These are phyloP conservation scores for Bauhinia variegata DNA, from an alignment of 306 rosid species.

Conservation along the genomic window DNA sequence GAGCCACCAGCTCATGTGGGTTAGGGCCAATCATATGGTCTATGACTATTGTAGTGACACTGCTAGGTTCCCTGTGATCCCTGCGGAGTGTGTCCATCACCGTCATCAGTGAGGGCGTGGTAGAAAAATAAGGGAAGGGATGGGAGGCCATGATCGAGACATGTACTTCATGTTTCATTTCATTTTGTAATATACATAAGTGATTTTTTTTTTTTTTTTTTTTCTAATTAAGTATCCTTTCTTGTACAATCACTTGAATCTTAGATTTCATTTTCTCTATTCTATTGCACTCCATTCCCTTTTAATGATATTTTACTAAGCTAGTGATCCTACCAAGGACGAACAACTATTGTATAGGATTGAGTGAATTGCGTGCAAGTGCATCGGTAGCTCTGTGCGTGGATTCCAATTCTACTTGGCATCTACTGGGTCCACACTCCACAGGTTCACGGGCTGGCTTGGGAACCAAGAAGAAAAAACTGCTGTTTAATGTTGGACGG, in stretches of 20 bases:
- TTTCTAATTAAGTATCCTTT: not conserved
- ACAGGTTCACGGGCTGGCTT: slow-evolving; percentile 38
- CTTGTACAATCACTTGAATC: slow-evolving; percentile 3
- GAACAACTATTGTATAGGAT: too few species aligned
- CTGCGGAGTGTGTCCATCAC: slow-evolving; percentile 81
- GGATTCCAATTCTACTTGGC: not conserved
- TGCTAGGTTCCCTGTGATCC: slow-evolving; percentile 67
- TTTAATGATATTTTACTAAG: too few species aligned
- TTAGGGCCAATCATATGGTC: slow-evolving; percentile 81
- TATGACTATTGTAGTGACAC: slow-evolving; percentile 85
- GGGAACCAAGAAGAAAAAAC: slow-evolving; percentile 26
- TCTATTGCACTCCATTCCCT: too few species aligned
- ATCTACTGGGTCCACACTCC: slow-evolving; percentile 8
- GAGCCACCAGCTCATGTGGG: slow-evolving; percentile 93
- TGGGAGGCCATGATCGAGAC: slow-evolving; percentile 6
- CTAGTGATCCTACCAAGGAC: too few species aligned
- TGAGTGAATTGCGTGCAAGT: too few species aligned
- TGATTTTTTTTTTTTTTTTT: slow-evolving; percentile 26
- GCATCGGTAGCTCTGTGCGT: too few species aligned
- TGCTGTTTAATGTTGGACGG: slow-evolving; percentile 1
- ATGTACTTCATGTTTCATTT: slow-evolving; percentile 56
- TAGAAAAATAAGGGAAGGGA: not conserved
- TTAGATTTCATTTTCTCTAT: not conserved
- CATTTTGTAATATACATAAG: slow-evolving; percentile 29
- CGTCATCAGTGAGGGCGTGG: slow-evolving; percentile 37